Base-by-base conservation (phyloP, 2,329 filamentous ascomycete genomes). In the Colletotrichum tamarilloi region DNA sequence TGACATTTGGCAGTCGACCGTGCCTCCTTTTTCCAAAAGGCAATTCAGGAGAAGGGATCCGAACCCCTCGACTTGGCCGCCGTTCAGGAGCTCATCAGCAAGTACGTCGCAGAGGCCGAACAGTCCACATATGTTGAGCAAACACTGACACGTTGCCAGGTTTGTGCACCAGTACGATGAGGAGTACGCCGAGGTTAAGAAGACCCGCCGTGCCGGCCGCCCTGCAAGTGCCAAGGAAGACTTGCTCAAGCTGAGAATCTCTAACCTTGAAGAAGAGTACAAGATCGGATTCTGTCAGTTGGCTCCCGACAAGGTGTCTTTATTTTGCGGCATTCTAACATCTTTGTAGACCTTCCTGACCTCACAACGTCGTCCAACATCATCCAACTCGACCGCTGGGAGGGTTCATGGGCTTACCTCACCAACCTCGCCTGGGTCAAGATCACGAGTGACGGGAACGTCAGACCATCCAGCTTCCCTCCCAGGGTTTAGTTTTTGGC, bases 401-500 rank as follows among this genome's bases (percentile, higher is more conserved):
- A 95, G 76, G 93, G 94, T 4, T 90, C 93, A 30, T 98, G 96
- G 96, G 88, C 93, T 9, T 92, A 93, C 77, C 87, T 98, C 75
- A 90, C 92, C 42, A 92, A 89, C 9, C 81, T 98, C 76, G 90
- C 92, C 73, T 98, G 95, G 88, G 87, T 95, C 74, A 92, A 94
- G 74, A 86, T 98, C 68, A 89, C 89, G 5, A 90, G 88, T 69
- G 86, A 89, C 35, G 94, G 94, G 4, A 85, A 82, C 14, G 87
- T 91, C 75, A 89, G 91, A 78, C 84, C 91, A n/a, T 93, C 93
- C 28, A 92, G 87, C 74, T 98, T 98, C 79, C 96, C 95, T 24
- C 95, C 95, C 3, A 82, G 80, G 62, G 81, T 80, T 8, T 76
- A 81, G 55, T 79, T 75, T 69, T 80, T 63, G 56, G 57, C 8